A percentile compares a stretch with the other conserved stretches of the same genome.
Evolutionary conservation across 129 eudicot genomes (phyloP).

Genomic region (Helichrysum umbraculigerum): DNA sequence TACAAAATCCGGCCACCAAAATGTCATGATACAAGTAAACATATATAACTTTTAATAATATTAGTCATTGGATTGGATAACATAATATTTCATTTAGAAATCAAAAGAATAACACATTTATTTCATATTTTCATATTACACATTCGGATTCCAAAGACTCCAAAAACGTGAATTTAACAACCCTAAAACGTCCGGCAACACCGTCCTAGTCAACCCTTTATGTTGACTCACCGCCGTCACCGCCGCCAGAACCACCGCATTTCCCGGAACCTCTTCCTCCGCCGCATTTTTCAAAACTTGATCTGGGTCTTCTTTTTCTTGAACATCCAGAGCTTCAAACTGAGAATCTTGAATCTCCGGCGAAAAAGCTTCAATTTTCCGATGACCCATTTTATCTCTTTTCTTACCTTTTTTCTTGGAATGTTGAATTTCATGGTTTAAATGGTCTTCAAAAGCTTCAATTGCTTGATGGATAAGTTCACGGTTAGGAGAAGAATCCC

Average conservation of each 20-base stretch:
- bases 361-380: background rate
- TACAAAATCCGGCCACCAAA: no score
- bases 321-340: no score
- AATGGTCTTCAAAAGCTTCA: slow-evolving; percentile 66
- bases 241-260: slow-evolving; percentile 10
- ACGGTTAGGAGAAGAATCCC: slow-evolving; percentile 73
- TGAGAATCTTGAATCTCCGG: no score
- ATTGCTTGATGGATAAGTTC: slow-evolving; percentile 73
- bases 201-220: slow-evolving; percentile 63
- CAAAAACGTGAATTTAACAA: slow-evolving; percentile 67
- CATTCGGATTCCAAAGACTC: slow-evolving; percentile 80
- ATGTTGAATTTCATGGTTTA: slow-evolving; percentile 24
- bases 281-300: no score
- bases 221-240: slow-evolving; percentile 25
- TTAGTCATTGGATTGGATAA: no score
- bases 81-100: background rate
- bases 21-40: no score
- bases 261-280: no score
- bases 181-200: slow-evolving; percentile 81
- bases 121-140: no score
- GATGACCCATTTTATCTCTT: slow-evolving; percentile 29
- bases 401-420: slow-evolving; percentile 33
- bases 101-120: background rate
- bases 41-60: no score
- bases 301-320: no score